phyloP scores from a whole-genome alignment of 2,329 filamentous ascomycete genomes.

The Fusarium goolgardi region DNA sequence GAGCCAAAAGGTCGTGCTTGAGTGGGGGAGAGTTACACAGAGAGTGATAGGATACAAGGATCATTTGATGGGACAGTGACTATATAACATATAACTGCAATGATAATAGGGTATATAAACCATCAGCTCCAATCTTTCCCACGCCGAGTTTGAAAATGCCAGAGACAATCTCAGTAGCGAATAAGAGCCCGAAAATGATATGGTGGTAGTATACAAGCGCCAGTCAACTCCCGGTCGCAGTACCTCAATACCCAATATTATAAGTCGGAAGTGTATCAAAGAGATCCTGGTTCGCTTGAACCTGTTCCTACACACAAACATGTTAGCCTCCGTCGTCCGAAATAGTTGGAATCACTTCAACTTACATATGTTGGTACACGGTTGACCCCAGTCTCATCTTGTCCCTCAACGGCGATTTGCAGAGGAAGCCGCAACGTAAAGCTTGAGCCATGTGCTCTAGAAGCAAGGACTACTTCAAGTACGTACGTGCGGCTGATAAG shows the following conservation, averaged over 20 bases:
- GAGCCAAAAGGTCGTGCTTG: not conserved
- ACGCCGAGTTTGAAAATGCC: no score
- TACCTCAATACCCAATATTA: not conserved
- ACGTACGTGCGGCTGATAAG: conserved; percentile 30
- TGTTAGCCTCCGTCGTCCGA: not conserved
- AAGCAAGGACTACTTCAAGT: conserved; percentile 8
- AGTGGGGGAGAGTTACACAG: not conserved
- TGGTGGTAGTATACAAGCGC: no score
- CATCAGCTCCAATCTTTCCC: not conserved
- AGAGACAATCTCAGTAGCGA: not conserved
- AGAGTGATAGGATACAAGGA: not conserved
- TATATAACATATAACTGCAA: not conserved
- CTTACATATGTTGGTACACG: conserved; percentile 34
- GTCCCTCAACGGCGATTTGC: conserved; percentile 15
- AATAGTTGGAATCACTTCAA: accelerated
- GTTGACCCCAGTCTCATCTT: not conserved
- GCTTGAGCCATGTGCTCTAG: conserved; percentile 8
- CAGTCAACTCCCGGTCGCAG: not conserved
- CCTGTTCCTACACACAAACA: not conserved
- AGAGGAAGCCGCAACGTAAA: conserved; percentile 25
- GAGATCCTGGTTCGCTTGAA: conserved; percentile 20
- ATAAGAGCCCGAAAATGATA: not conserved
- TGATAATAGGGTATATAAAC: not conserved
- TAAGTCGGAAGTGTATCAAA: conserved; percentile 28
- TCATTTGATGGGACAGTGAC: not conserved